Evolutionary conservation across 2,329 filamentous ascomycete genomes (phyloP), one percentile per base, ranked within the genome.

Genomic region (Colletotrichum endophyticum): DNA sequence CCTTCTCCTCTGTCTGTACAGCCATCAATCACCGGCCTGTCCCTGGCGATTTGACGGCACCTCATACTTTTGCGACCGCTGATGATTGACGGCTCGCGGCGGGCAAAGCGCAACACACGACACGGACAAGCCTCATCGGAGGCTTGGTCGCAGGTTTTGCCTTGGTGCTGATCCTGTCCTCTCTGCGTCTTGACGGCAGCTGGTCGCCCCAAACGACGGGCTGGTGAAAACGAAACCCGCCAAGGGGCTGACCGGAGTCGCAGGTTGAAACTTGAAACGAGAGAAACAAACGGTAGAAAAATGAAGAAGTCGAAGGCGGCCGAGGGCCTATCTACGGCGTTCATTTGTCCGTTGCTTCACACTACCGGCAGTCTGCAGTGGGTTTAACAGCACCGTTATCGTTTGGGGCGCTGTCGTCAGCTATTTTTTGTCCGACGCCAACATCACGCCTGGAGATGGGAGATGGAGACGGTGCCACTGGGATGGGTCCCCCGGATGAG

Each of bases 241-340:
- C 70, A 73, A 63, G 44, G 64, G 34, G 59, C 64, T 28, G 63
- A 19, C 59, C 70, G 22, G 44, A 73, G 73, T 76, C 70, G 73
- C 73, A 73, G 63, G 44, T 25, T 73, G 70, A 73, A 76, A 76
- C 73, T 36, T 73, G 73, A 76, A 73, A 76, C 73, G 34, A 63
- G 57, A 69, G 63, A 34, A 53, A 62, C 34, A 62, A 67, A 75
- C 72, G 68, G 72, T 70, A 27, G 61, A 22, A 30, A 30, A 22
- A 28, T 36, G 72, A 73, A 57, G 36, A 22, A 27, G 32, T 28
- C 39, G 19, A 12, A 63, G 25, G 22, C 67, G 25, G 22, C 67
- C 61, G 9, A 67, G 19, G 19, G 39, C 39, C 39, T 1, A 19
- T 39, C 36, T 49, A n/a, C 39, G 19, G 39, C 39, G 39, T n/a